phyloP scores from a whole-genome alignment of 495 filamentous ascomycete genomes.

The Penicillium salamii region DNA sequence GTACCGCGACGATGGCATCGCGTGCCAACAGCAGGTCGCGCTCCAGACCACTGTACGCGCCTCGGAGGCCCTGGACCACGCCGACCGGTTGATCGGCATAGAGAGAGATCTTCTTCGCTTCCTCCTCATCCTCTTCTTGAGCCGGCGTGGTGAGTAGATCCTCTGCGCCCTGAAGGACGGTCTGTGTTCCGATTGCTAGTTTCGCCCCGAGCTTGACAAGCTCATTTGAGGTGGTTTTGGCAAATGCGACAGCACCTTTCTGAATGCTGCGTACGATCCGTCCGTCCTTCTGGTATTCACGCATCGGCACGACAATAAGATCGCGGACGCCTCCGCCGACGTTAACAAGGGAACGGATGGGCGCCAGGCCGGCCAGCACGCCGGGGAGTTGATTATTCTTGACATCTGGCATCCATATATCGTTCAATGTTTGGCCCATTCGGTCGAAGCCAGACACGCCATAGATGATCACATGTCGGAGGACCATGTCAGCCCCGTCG shows the following conservation, averaged over 20 bases:
- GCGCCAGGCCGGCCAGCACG: slow-evolving; percentile 85
- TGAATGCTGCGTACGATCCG: slow-evolving; percentile 86
- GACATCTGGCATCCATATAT: slow-evolving; percentile 97
- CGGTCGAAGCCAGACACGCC: slow-evolving; percentile 87
- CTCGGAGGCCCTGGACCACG: slow-evolving; percentile 78
- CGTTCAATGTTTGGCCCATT: slow-evolving; percentile 82
- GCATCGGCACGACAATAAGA: slow-evolving; percentile 82
- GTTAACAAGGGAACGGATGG: slow-evolving; percentile 84
- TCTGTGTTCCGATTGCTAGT: slow-evolving; percentile 91
- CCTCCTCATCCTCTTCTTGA: slow-evolving; percentile 57
- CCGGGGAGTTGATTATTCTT: slow-evolving; percentile 85
- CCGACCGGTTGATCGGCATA: slow-evolving; percentile 93
- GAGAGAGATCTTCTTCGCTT: slow-evolving; percentile 71
- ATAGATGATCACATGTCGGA: slow-evolving; percentile 88
- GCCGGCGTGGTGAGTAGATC: slow-evolving; percentile 59
- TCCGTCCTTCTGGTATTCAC: slow-evolving; percentile 91
- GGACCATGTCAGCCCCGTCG: slow-evolving; percentile 80
- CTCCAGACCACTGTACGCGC: slow-evolving; percentile 77
- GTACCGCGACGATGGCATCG: slow-evolving; percentile 93
- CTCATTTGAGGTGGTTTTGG: slow-evolving; percentile 87
- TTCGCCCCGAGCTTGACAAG: slow-evolving; percentile 91
- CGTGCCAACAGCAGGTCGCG: slow-evolving; percentile 79
- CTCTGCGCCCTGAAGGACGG: slow-evolving; percentile 83
- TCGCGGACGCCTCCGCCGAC: slow-evolving; percentile 83
- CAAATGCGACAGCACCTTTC: slow-evolving; percentile 86